Evolutionary conservation across 768 basidiomycete species (phyloP).

Genomic region (Lyophyllum semitale): DNA sequence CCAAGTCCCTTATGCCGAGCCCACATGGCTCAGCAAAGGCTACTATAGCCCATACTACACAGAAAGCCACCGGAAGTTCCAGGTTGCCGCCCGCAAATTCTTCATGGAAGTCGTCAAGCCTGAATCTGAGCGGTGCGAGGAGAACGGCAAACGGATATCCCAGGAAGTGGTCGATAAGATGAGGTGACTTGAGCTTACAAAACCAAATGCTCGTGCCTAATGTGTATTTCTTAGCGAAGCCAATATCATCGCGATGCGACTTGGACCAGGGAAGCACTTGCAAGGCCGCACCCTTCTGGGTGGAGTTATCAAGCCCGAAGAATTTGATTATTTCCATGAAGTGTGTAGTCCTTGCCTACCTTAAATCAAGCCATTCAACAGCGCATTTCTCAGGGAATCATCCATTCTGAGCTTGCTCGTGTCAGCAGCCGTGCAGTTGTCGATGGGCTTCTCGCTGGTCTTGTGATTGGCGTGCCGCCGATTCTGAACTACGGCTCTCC

Average conservation of each 20-base stretch:
- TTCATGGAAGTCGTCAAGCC: conserved; percentile 73
- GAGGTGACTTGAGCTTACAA: conserved; percentile 43
- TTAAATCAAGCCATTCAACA: background rate
- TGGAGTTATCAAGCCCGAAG: conserved; percentile 74
- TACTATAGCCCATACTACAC: conserved; percentile 80
- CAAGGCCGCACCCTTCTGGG: conserved; percentile 75
- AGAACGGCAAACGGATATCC: conserved; percentile 83
- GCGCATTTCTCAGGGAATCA: conserved; percentile 53
- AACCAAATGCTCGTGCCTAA: background rate
- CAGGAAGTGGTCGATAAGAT: conserved; percentile 85
- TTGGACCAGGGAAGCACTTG: conserved; percentile 89
- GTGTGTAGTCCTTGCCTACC: conserved; percentile 29
- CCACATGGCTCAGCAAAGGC: conserved; percentile 73
- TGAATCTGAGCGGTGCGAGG: conserved; percentile 80
- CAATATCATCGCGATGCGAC: conserved; percentile 85
- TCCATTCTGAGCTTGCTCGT: conserved; percentile 81
- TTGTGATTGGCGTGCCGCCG: conserved; percentile 88
- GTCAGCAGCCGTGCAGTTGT: conserved; percentile 86
- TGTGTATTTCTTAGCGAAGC: conserved; percentile 49
- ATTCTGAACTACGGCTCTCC: conserved; percentile 85
- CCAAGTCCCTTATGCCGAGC: conserved; percentile 82
- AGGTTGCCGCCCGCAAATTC: conserved; percentile 74
- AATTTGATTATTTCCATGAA: conserved; percentile 96
- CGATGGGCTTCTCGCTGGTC: conserved; percentile 81
- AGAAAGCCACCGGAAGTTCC: conserved; percentile 73